phyloP scores from a whole-genome alignment of 1,139 yeast genomes.

The Candida sp. region DNA sequence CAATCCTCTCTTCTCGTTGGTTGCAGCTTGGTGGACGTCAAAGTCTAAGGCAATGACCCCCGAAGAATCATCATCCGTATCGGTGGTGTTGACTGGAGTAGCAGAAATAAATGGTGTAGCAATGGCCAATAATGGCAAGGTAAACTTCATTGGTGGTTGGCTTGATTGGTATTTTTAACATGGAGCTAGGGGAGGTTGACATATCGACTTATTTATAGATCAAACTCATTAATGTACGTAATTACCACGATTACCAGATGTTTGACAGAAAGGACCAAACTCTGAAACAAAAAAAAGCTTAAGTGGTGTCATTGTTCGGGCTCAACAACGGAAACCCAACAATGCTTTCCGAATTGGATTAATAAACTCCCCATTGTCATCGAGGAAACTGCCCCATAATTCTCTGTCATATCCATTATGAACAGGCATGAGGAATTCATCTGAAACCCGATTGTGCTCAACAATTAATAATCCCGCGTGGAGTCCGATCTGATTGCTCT shows the following conservation, averaged over 20 bases:
- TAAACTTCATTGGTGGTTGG: no score
- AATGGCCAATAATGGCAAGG: constrained; percentile 1
- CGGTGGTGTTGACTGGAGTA: not conserved
- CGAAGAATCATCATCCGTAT: constrained; percentile 6
- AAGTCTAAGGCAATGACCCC: constrained; percentile 13
- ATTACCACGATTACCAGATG: not conserved
- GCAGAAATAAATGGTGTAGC: constrained; percentile 8
- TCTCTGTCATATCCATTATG: constrained; percentile 17
- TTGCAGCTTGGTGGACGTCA: constrained; percentile 7
- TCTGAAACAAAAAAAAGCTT: not conserved
- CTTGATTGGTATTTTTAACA: no score
- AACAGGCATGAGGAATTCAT: constrained; percentile 19
- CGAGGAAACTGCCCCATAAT: constrained; percentile 22
- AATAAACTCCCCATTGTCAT: constrained; percentile 12
- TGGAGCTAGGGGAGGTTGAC: not conserved
- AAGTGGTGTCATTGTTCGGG: not conserved
- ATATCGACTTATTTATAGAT: not conserved
- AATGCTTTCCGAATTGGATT: constrained; percentile 10
- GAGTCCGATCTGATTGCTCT: constrained; percentile 27
- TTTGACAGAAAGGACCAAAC: not conserved
- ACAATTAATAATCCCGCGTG: constrained; percentile 23
- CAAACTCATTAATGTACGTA: not conserved
- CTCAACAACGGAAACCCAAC: constrained; percentile 1
- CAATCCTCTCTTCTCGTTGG: constrained; percentile 24
- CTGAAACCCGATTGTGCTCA: constrained; percentile 7